A percentile compares a stretch with the other conserved stretches of the same genome.
Conservation (phyloP, 176 grass and related monocot species). For the Hsuehochloa calcarea region DNA sequence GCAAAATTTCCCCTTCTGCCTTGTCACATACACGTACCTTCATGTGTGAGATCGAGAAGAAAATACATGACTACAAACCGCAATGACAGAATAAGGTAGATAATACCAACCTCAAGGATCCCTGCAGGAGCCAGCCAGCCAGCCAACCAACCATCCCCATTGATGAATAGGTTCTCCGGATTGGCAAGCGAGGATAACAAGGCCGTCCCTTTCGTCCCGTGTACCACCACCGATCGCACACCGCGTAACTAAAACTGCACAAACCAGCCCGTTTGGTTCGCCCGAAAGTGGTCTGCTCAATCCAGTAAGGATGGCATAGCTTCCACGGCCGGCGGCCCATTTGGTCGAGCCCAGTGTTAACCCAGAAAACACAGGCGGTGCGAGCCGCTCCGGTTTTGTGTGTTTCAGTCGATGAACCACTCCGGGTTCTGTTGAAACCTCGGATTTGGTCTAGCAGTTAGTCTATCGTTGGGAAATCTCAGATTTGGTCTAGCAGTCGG, state of each 20-base stretch:
- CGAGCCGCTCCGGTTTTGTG: no score
- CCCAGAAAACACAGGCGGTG: neutral
- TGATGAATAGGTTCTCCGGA: neutral
- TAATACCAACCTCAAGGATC: neutral
- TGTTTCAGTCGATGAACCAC: no score
- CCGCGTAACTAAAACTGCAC: no score
- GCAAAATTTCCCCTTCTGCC: no score
- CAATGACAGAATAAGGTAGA: no score
- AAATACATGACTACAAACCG: no score
- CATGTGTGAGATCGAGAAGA: neutral
- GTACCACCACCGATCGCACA: no score
- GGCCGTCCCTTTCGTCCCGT: neutral
- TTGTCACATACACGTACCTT: no score
- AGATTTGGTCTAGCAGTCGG: no score
- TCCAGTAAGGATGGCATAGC: neutral
- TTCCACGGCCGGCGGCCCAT: neutral
- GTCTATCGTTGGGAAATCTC: no score
- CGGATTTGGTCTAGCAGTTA: no score
- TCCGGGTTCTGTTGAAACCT: no score
- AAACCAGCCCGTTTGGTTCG: neutral
- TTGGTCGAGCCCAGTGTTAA: neutral
- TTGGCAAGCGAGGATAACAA: conserved; percentile 1
- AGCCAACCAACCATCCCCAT: neutral
- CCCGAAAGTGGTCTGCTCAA: neutral
- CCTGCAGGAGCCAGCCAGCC: neutral